These are phyloP conservation scores for Conoideocrella luteorostrata DNA, from an alignment of 2,329 filamentous ascomycete species.

Conservation along the genomic window DNA sequence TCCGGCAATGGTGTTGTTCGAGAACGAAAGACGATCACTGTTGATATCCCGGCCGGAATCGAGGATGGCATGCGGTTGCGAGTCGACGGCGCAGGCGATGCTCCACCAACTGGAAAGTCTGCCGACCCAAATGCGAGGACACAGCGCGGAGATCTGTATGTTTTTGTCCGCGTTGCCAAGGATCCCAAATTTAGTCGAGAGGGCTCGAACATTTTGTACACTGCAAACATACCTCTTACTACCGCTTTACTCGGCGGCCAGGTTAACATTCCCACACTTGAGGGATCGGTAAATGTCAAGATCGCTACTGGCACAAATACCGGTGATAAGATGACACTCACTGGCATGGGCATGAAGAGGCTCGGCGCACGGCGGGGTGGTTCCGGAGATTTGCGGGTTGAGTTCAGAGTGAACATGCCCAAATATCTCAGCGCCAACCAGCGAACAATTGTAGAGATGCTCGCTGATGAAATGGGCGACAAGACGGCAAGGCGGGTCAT, in stretches of 20 bases:
- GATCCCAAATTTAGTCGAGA: slow-evolving; percentile 84
- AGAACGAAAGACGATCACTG: slow-evolving; percentile 73
- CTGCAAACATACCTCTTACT: slow-evolving; percentile 82
- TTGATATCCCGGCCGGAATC: slow-evolving; percentile 92
- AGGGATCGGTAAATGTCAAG: slow-evolving; percentile 84
- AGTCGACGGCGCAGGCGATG: slow-evolving; percentile 80
- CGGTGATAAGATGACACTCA: slow-evolving; percentile 82
- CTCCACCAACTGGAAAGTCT: slow-evolving; percentile 67
- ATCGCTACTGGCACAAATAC: slow-evolving; percentile 87
- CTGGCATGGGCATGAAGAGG: slow-evolving; percentile 91
- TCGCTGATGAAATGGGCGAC: slow-evolving; percentile 93
- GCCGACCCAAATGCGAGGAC: slow-evolving; percentile 56
- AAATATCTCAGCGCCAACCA: slow-evolving; percentile 91
- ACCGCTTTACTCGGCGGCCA: slow-evolving; percentile 90
- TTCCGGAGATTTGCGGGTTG: slow-evolving; percentile 80
- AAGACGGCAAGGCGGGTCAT: slow-evolving; percentile 88
- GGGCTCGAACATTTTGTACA: slow-evolving; percentile 89
- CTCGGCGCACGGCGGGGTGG: slow-evolving; percentile 60
- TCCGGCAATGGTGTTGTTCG: slow-evolving; percentile 76
- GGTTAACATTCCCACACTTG: slow-evolving; percentile 80
- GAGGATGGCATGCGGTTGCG: slow-evolving; percentile 93
- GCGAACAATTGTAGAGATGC: slow-evolving; percentile 86
- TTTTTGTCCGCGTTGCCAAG: slow-evolving; percentile 81
- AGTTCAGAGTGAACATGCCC: slow-evolving; percentile 93
- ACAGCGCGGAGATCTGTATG: slow-evolving; percentile 82